Base-by-base conservation (phyloP, 371 early-diverging fungal species). In the Chytridium lagenaria region DNA sequence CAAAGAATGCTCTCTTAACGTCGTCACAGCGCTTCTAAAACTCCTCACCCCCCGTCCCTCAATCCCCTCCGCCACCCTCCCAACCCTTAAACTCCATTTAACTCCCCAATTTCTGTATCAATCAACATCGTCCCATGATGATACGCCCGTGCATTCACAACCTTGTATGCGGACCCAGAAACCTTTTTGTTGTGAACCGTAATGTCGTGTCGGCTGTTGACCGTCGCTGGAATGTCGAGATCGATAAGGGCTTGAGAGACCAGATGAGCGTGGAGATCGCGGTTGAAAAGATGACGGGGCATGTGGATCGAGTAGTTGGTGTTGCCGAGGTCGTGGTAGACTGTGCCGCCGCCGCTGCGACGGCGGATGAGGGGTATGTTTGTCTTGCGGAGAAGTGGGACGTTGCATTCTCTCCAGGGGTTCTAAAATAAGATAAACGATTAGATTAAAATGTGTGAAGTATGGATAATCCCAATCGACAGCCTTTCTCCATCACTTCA, bases 81-180 rank as follows among this genome's bases (percentile, higher is more conserved):
- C 40, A 50, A 83, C 80, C 64, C 79, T 79, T 57, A 91, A 75
- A 55, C 81, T 40, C 83, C 83, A 50, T 87, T 83, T 23, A 98
- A 84, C 7, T 78, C 80, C 22, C 79, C 75, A 34, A 94, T 87
- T 80, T 98, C 93, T 0, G 96, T 85, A 76, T 94, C 91, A 66
- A 98, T 94, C 51, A 98, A 83, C 98, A 98, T 96, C 10, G 99
- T 98, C 40, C 99, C 99, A 80, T 98, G 99, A 79, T 98, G 98
- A 74, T 95, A 97, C 0, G 98, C 94, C 67, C 92, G 81, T 1
- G 82, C 69, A 59, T 86, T 88, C 50, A 91, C 94, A 68, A 98
- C 80, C 75, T 95, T 95, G 87, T 92, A 98, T 12, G 99, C 99
- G 52, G 93, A 93, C 28, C 99, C 99, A 22, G 96, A 95, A 28